Evolutionary conservation across 768 basidiomycete genomes (phyloP).

Genomic region (Fistulinella prunicolor): DNA sequence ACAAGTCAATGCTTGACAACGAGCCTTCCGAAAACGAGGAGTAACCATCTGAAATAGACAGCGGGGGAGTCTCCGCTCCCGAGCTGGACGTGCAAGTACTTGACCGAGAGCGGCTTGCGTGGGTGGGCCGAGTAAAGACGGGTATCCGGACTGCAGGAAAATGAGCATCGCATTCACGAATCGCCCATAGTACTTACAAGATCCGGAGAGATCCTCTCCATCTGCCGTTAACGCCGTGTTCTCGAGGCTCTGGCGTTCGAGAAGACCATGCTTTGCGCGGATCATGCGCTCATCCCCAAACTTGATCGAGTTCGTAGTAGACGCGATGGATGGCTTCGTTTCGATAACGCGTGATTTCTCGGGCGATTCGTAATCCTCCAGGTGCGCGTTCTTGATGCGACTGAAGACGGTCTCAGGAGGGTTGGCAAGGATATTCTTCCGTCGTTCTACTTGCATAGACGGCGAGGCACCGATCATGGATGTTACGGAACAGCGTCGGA

Average conservation of each 20-base stretch:
- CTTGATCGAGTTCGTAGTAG: conserved; percentile 51
- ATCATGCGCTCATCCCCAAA: conserved; percentile 73
- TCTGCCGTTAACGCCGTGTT: conserved; percentile 61
- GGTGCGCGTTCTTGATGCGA: conserved; percentile 28
- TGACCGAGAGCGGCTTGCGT: conserved; percentile 55
- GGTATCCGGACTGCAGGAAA: conserved; percentile 42
- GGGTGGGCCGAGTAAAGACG: conserved; percentile 59
- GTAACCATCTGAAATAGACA: conserved; percentile 66
- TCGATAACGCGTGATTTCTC: conserved; percentile 49
- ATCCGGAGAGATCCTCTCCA: conserved; percentile 54
- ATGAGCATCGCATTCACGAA: conserved; percentile 1
- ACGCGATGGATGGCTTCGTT: conserved; percentile 60
- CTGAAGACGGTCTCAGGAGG: conserved; percentile 34
- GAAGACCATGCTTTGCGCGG: conserved; percentile 54
- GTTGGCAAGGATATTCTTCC: conserved; percentile 43
- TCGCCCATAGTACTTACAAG: conserved; percentile 42
- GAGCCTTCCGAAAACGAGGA: conserved; percentile 67
- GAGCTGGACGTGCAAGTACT: conserved; percentile 69
- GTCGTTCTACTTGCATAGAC: conserved; percentile 61
- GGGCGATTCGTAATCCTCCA: conserved; percentile 32
- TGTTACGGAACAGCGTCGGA: conserved; percentile 64
- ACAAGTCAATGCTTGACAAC: conserved; percentile 73
- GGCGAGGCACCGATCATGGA: conserved; percentile 70
- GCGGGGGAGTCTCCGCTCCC: conserved; percentile 67
- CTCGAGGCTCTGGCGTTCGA: conserved; percentile 66